A percentile compares a stretch with the other conserved stretches of the same genome.
Conservation (phyloP, 2,329 filamentous ascomycete species). For the Penicillium sp. region DNA sequence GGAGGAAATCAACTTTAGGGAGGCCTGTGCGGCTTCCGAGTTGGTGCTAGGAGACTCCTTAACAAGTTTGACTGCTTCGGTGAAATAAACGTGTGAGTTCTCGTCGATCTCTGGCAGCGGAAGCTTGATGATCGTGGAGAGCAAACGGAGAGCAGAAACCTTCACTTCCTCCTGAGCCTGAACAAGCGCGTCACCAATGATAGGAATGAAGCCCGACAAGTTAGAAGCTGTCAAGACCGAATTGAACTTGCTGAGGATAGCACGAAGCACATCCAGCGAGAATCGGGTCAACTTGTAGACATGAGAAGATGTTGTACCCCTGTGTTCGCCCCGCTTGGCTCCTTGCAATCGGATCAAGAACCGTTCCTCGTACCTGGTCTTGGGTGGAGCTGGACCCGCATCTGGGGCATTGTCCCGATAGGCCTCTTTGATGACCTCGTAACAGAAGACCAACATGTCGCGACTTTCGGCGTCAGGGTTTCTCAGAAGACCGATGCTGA, state of each 20-base stretch:
- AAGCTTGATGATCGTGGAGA: conserved; percentile 81
- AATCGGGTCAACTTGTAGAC: conserved; percentile 87
- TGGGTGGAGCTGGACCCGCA: conserved; percentile 24
- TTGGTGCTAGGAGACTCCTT: conserved; percentile 75
- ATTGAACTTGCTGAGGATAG: conserved; percentile 82
- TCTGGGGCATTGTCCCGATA: conserved; percentile 63
- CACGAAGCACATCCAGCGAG: conserved; percentile 79
- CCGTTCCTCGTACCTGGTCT: conserved; percentile 44
- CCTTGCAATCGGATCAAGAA: conserved; percentile 78
- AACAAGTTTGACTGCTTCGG: conserved; percentile 80
- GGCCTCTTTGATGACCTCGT: conserved; percentile 85
- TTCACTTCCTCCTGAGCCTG: conserved; percentile 90
- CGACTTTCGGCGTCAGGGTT: conserved; percentile 76
- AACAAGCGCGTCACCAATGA: conserved; percentile 83
- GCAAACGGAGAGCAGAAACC: conserved; percentile 79
- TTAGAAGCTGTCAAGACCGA: conserved; percentile 76
- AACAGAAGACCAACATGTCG: conserved; percentile 90
- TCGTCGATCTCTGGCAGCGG: conserved; percentile 70
- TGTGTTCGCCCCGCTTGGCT: conserved; percentile 70
- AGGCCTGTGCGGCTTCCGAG: conserved; percentile 80
- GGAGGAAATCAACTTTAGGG: conserved; percentile 81
- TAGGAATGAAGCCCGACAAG: conserved; percentile 79
- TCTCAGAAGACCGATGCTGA: conserved; percentile 77
- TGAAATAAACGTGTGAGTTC: conserved; percentile 73
- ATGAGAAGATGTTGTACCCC: conserved; percentile 72